Conservation (phyloP, 1,284 basidiomycete genomes). For the Mycosarcoma maydis region DNA sequence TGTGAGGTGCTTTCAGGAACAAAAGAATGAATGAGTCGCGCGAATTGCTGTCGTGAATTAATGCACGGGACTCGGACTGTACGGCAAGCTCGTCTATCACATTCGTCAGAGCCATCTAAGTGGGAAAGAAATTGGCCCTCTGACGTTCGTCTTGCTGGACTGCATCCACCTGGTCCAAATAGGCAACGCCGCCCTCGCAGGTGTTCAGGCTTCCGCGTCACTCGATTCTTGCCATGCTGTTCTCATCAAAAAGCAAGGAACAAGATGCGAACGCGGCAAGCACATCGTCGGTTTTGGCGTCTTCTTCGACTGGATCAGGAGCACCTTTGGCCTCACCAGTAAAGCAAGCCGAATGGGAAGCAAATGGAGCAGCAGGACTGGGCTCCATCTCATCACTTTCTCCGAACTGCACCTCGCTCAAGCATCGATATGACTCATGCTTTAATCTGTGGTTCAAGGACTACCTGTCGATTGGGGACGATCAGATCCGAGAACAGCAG, state of each 20-base stretch:
- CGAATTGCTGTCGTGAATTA: too few species aligned
- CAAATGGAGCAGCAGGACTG: constrained; percentile 35
- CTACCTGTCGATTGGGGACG: constrained; percentile 72
- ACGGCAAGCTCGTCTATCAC: too few species aligned
- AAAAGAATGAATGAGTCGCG: too few species aligned
- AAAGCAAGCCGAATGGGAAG: constrained; percentile 17
- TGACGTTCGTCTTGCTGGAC: too few species aligned
- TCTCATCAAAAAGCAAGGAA: constrained; percentile 18
- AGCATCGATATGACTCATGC: constrained; percentile 88
- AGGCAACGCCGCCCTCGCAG: too few species aligned
- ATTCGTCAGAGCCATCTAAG: too few species aligned
- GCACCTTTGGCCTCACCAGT: not conserved
- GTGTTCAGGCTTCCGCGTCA: not conserved
- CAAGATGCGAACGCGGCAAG: constrained; percentile 4
- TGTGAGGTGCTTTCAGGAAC: too few species aligned
- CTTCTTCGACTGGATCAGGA: constrained; percentile 1
- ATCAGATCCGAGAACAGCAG: constrained; percentile 58
- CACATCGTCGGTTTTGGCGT: constrained; percentile 11
- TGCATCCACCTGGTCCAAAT: too few species aligned
- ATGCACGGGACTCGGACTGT: too few species aligned
- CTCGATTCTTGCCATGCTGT: constrained; percentile 14
- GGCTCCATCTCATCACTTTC: constrained; percentile 71
- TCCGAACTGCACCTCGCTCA: constrained; percentile 85
- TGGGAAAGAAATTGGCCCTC: too few species aligned
- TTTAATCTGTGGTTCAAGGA: constrained; percentile 97